Conservation (phyloP, 805 yeast species). For the Lipomyces yamadae region DNA sequence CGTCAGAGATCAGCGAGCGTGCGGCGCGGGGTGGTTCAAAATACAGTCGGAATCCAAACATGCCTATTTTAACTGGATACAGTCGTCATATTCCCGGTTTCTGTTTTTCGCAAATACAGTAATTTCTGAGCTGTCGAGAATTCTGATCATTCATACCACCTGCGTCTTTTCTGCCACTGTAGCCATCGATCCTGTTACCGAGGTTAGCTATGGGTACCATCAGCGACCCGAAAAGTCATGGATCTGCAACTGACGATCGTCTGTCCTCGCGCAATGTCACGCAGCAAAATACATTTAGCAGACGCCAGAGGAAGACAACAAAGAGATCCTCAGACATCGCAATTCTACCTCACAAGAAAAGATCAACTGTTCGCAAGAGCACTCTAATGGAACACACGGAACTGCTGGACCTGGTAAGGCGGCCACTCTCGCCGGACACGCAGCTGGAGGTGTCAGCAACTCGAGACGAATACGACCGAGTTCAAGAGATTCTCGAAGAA, state of each 20-base stretch:
- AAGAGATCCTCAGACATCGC: neutral
- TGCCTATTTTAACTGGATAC: neutral
- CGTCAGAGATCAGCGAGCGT: no score
- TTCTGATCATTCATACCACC: neutral
- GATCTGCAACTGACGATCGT: conserved; percentile 5
- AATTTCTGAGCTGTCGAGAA: neutral
- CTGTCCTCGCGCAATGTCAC: neutral
- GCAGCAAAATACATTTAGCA: neutral
- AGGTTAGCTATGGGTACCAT: neutral
- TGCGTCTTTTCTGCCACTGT: neutral
- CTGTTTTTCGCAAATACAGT: neutral
- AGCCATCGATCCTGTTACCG: neutral
- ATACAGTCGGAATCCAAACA: neutral
- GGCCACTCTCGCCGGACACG: neutral
- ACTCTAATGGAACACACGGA: neutral
- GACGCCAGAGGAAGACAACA: neutral
- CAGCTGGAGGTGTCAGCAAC: neutral
- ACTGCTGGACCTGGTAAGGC: neutral
- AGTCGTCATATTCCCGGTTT: neutral
- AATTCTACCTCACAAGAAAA: neutral
- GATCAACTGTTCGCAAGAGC: neutral
- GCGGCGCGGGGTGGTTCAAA: no score
- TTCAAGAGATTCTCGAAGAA: neutral
- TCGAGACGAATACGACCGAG: neutral
- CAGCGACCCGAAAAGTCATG: neutral